These are phyloP conservation scores for Zygoascus bituminiphila DNA, from an alignment of 805 yeast genomes.

Conservation along the genomic window DNA sequence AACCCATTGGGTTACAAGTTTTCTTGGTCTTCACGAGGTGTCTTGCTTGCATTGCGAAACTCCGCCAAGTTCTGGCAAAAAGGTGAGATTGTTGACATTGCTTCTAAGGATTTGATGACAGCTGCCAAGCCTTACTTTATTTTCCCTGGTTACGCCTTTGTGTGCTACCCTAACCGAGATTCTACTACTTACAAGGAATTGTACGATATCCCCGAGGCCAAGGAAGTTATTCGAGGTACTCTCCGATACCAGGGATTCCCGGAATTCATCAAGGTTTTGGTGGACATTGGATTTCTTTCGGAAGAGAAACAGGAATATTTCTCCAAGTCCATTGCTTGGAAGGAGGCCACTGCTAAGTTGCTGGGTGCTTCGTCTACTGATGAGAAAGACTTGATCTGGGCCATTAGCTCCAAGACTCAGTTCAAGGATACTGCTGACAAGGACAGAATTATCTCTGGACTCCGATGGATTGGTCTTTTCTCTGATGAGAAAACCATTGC, in stretches of 20 bases:
- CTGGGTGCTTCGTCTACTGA: conserved; percentile 64
- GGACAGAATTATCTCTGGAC: conserved; percentile 78
- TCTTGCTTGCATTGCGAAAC: conserved; percentile 89
- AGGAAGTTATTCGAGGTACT: conserved; percentile 94
- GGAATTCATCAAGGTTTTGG: conserved; percentile 90
- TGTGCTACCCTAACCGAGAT: conserved; percentile 97
- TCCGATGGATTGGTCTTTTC: conserved; percentile 91
- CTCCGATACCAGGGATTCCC: conserved; percentile 98
- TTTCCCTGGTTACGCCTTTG: conserved; percentile 92
- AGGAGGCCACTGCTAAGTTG: conserved; percentile 69
- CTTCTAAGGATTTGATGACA: conserved; percentile 89
- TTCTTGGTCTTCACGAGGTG: conserved; percentile 99
- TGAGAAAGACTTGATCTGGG: conserved; percentile 65
- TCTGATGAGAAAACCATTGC: conserved; percentile 70
- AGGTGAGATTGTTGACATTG: conserved; percentile 71
- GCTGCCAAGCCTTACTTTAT: conserved; percentile 91
- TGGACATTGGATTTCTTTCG: conserved; percentile 84
- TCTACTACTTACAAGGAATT: conserved; percentile 89
- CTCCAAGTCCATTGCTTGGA: conserved; percentile 62
- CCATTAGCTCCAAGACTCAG: conserved; percentile 67
- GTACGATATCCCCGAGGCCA: conserved; percentile 93
- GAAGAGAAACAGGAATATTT: conserved; percentile 63
- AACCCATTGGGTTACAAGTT: conserved; percentile 98
- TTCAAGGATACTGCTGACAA: conserved; percentile 78
- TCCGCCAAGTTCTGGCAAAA: conserved; percentile 82